These are phyloP conservation scores for Lithospermum erythrorhizon DNA, from an alignment of 257 asterid genomes.

Conservation along the genomic window DNA sequence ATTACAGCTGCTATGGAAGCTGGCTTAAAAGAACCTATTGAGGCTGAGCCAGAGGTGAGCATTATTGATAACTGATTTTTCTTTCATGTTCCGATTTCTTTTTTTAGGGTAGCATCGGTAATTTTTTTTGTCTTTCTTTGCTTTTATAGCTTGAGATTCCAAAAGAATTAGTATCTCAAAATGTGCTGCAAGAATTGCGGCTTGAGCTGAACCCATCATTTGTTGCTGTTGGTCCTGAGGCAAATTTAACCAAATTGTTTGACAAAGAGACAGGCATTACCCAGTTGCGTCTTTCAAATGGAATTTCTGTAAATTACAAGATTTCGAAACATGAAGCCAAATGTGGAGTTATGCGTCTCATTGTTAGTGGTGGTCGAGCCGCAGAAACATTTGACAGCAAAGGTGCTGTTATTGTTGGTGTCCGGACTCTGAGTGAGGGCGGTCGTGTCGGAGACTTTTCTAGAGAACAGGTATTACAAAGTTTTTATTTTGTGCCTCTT, in stretches of 20 bases:
- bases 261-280: constrained; percentile 83
- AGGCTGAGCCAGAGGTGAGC: constrained; percentile 92
- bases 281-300: constrained; percentile 91
- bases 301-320: constrained; percentile 94
- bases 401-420: constrained; percentile 97
- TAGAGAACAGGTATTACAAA: constrained; percentile 77
- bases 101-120: not conserved
- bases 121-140: constrained; percentile 3
- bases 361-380: constrained; percentile 99
- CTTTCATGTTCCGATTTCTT: not conserved
- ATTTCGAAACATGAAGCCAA: constrained; percentile 82
- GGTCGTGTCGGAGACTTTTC: constrained; percentile 96
- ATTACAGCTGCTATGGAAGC: constrained; percentile 72
- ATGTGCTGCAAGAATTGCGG: constrained; percentile 51
- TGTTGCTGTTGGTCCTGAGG: constrained; percentile 50
- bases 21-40: constrained; percentile 83
- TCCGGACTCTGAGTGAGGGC: constrained; percentile 96
- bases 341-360: constrained; percentile 98
- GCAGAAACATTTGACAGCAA: constrained; percentile 66
- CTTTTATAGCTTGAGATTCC: constrained; percentile 94
- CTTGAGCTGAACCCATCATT: constrained; percentile 53
- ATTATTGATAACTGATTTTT: constrained; percentile 7
- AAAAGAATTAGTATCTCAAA: constrained; percentile 61
- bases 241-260: constrained; percentile 35
- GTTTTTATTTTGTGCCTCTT: constrained; percentile 3